A percentile compares a stretch with the other conserved stretches of the same genome.
phyloP scores from a whole-genome alignment of 164 flowering plant genomes.

The Vitis cinerea region DNA sequence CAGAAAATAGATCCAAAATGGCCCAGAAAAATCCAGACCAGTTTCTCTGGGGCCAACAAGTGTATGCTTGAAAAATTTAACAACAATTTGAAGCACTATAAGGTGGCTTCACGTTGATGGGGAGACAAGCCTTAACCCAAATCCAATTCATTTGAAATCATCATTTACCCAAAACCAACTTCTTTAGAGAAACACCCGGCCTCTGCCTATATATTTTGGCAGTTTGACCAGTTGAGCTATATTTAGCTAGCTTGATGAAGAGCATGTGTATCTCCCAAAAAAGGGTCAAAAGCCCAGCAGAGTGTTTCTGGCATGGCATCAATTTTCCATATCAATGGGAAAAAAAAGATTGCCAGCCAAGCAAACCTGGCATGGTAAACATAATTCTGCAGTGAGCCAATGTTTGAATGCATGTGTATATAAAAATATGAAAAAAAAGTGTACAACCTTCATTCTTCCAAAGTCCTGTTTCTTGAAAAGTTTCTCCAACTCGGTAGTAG shows the following conservation, averaged over 20 bases:
- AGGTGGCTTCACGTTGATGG: too few species aligned
- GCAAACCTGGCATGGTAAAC: background rate
- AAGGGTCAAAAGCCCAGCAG: background rate
- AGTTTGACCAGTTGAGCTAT: background rate
- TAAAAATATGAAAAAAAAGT: background rate
- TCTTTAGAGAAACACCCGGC: background rate
- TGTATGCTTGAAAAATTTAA: too few species aligned
- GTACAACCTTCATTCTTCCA: constrained; percentile 78
- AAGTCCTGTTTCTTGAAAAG: constrained; percentile 82
- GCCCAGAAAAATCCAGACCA: too few species aligned
- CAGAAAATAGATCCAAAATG: too few species aligned
- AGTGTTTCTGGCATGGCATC: background rate
- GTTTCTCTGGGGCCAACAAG: too few species aligned
- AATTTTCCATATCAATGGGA: background rate
- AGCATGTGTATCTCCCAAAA: background rate
- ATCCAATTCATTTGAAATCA: too few species aligned
- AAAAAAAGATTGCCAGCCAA: background rate
- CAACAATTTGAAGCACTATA: too few species aligned
- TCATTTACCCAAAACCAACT: too few species aligned
- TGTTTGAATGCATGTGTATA: background rate
- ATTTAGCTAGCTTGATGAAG: background rate
- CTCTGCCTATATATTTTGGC: background rate
- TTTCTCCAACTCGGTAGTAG: constrained; percentile 84
- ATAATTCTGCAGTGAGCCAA: background rate
- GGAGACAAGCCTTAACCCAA: too few species aligned